phyloP scores from a whole-genome alignment of 768 basidiomycete genomes.

The Tricholoma bakamatsutake region DNA sequence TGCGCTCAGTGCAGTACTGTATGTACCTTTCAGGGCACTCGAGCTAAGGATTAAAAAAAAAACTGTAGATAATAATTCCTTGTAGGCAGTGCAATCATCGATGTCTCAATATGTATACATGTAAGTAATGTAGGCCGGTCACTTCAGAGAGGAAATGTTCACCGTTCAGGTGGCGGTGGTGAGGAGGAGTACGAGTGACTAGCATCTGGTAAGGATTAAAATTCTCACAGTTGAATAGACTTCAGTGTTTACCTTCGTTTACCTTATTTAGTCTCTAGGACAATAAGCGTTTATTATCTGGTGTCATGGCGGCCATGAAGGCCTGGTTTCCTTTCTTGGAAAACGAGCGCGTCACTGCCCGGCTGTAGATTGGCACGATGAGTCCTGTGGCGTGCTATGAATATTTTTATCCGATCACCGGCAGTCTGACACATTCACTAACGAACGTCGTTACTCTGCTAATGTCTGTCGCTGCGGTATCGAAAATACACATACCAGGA shows the following conservation, averaged over 20 bases:
- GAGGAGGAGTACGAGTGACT: not conserved
- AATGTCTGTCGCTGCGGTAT: not conserved
- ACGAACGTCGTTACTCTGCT: not conserved
- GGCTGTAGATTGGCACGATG: too few relatives aligned
- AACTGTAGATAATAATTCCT: conserved; percentile 2
- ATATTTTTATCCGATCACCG: too few relatives aligned
- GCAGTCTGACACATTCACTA: too few relatives aligned
- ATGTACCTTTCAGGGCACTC: conserved; percentile 48
- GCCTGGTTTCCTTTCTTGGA: too few relatives aligned
- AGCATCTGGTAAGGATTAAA: not conserved
- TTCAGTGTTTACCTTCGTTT: not conserved
- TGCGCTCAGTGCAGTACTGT: conserved; percentile 44
- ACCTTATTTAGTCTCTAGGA: not conserved
- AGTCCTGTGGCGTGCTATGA: too few relatives aligned
- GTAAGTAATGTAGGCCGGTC: too few relatives aligned
- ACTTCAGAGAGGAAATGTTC: too few relatives aligned
- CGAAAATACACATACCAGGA: not conserved
- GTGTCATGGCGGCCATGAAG: too few relatives aligned
- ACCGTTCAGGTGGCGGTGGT: too few relatives aligned
- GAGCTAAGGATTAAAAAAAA: conserved; percentile 32
- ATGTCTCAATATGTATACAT: too few relatives aligned
- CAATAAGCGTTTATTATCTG: too few relatives aligned
- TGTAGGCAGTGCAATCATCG: not conserved
- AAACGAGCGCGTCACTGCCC: too few relatives aligned
- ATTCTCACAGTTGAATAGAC: not conserved